Conservation (phyloP, 805 yeast species). For the Wickerhamomyces bovis region DNA sequence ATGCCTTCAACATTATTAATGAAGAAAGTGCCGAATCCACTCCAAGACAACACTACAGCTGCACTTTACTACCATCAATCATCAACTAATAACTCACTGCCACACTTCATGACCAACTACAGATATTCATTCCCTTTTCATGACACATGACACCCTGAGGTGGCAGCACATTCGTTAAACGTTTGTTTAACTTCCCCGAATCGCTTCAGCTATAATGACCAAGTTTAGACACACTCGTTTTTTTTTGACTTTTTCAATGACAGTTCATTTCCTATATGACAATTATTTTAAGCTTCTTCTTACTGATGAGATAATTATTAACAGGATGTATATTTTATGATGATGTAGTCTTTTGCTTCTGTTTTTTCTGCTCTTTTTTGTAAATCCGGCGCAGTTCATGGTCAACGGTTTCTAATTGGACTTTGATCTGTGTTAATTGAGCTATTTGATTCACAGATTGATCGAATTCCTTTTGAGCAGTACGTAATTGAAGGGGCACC, state of each 20-base stretch:
- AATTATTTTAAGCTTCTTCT: not conserved
- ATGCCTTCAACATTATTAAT: slow-evolving; percentile 1
- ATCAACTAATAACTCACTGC: not conserved
- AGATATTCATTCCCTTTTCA: not conserved
- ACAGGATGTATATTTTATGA: not conserved
- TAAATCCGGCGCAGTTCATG: not conserved
- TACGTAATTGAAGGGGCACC: slow-evolving; percentile 35
- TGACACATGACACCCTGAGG: not conserved
- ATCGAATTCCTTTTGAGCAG: slow-evolving; percentile 33
- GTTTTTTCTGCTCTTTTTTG: not conserved
- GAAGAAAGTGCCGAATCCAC: slow-evolving; percentile 4
- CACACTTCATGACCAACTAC: not conserved
- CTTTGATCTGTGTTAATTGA: not conserved
- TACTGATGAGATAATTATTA: too few species aligned
- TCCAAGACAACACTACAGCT: slow-evolving; percentile 10
- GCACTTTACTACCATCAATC: slow-evolving; percentile 7
- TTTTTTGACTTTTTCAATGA: not conserved
- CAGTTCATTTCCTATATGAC: not conserved
- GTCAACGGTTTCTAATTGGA: not conserved
- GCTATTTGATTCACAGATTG: slow-evolving; percentile 23
- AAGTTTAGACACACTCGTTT: not conserved
- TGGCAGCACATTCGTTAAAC: too few species aligned
- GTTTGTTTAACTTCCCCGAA: too few species aligned
- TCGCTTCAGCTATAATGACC: not conserved
- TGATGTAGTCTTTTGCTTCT: not conserved